A percentile compares a stretch with the other conserved stretches of the same genome.
Conservation (phyloP, 2,329 filamentous ascomycete genomes). For the Penicillium oxalicum region DNA sequence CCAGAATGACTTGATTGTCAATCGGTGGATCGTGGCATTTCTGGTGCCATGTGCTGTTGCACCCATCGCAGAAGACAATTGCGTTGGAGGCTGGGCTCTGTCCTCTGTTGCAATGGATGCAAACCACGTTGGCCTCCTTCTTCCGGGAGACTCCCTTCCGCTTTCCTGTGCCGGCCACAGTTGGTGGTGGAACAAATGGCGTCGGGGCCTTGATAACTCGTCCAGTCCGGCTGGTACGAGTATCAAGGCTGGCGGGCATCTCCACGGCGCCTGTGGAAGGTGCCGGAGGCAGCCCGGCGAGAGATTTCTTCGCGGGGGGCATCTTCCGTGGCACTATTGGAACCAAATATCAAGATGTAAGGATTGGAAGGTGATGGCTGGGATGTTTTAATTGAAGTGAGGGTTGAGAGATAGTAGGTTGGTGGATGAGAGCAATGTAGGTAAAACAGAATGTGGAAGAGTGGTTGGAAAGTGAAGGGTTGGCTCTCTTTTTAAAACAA, state of each 20-base stretch:
- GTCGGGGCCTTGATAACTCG: slow-evolving; percentile 8
- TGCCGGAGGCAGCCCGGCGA: neutral
- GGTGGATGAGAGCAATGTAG: neutral
- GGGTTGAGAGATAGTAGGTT: neutral
- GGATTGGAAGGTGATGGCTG: neutral
- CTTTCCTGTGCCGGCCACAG: slow-evolving; percentile 7
- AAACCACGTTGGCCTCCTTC: slow-evolving; percentile 47
- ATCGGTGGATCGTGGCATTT: slow-evolving; percentile 73
- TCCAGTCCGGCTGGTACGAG: slow-evolving; percentile 9
- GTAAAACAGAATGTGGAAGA: neutral
- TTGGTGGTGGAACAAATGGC: slow-evolving; percentile 22
- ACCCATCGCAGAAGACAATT: slow-evolving; percentile 82
- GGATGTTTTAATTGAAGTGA: neutral
- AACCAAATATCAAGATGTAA: neutral
- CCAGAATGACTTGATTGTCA: slow-evolving; percentile 60
- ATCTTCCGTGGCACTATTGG: neutral
- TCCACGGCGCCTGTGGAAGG: neutral
- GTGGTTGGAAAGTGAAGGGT: neutral
- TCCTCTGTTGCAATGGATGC: slow-evolving; percentile 66
- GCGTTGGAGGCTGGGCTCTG: slow-evolving; percentile 67
- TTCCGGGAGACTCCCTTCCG: slow-evolving; percentile 43
- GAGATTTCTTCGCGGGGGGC: neutral
- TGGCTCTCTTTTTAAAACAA: neutral
- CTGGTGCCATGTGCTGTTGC: slow-evolving; percentile 74
- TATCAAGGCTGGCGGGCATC: neutral